phyloP scores from a whole-genome alignment of 495 filamentous ascomycete species.

The Pyrenula massariospora region DNA sequence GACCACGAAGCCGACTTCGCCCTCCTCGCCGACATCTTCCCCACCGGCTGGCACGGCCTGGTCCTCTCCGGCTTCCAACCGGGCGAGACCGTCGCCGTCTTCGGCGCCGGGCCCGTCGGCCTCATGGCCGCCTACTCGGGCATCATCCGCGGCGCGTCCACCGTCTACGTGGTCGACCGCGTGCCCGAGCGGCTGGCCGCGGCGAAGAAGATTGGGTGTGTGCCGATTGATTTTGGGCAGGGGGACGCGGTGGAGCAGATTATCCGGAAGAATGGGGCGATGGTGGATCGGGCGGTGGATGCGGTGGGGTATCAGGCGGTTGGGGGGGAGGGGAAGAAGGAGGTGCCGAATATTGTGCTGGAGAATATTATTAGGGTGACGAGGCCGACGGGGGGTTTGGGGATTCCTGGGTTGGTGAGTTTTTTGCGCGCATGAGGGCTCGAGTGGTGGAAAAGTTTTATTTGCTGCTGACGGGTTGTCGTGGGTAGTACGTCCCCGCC shows the following conservation, averaged over 20 bases:
- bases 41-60: conserved; percentile 49
- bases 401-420: conserved; percentile 25
- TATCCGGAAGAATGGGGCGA: conserved; percentile 21
- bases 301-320: conserved; percentile 44
- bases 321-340: conserved; percentile 24
- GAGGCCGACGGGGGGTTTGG: conserved; percentile 33
- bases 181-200: conserved; percentile 37
- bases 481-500: conserved; percentile 4
- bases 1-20: conserved; percentile 34
- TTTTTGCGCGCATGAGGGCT: too few species aligned
- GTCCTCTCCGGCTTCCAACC: conserved; percentile 39
- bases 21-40: conserved; percentile 46
- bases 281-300: conserved; percentile 42
- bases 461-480: not conserved
- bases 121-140: conserved; percentile 47
- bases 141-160: conserved; percentile 36
- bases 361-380: conserved; percentile 37
- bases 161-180: conserved; percentile 42
- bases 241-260: conserved; percentile 26
- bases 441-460: too few species aligned
- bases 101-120: conserved; percentile 39
- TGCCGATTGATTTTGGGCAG: conserved; percentile 24
- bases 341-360: conserved; percentile 30
- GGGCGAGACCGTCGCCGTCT: conserved; percentile 43
- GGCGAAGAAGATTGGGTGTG: conserved; percentile 40